Evolutionary conservation across 805 yeast species (phyloP), one percentile per base, ranked within the genome.

Genomic region (Cyberlindnera suaveolens): DNA sequence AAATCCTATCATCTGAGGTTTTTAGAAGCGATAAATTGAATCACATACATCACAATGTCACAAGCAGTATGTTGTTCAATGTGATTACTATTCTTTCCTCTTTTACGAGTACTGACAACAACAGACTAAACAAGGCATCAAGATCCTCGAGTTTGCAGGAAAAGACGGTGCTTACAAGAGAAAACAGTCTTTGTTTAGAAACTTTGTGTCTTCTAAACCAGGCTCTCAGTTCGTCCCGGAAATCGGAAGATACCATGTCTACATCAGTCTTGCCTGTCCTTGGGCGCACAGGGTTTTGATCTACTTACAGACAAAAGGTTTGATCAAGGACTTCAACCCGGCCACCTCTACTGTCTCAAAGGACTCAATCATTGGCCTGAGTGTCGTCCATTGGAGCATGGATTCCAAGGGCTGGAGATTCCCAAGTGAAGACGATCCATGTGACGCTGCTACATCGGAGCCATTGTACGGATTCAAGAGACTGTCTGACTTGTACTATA

Each of bases 301-400:
- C 41, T 72, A 82, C 3, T 67, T 96, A 42, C 64, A 74, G 11
- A 68, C 91, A 49, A 88, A 89, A 67, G 96, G 96, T 1, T 62
- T 84, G 39, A 62, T 68, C n/a, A 70, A 69, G 42, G 57, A 68
- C 31, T 71, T 70, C 42, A 58, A 66, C 39, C 58, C 61, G 23
- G 33, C 34, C 29, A 56, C 60, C 2, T 55, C 62, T 3, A 42
- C 52, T 6, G 61, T 68, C 3, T 42, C 57, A 2, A 48, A 47
- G 15, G 65, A 72, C 1, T 66, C 76, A 1, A 63, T 82, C 10
- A 78, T 83, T 47, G 76, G 79, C 3, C 71, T 82, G 29, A 78
- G 90, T 17, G 88, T 87, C 33, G 97, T 91, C 11, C 95, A 89
- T 62, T 89, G 96, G 91, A 81, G 79, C 56, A 75, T 91, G 83